These are phyloP conservation scores for Candida verbasci DNA, from an alignment of 805 yeast genomes.

Conservation along the genomic window DNA sequence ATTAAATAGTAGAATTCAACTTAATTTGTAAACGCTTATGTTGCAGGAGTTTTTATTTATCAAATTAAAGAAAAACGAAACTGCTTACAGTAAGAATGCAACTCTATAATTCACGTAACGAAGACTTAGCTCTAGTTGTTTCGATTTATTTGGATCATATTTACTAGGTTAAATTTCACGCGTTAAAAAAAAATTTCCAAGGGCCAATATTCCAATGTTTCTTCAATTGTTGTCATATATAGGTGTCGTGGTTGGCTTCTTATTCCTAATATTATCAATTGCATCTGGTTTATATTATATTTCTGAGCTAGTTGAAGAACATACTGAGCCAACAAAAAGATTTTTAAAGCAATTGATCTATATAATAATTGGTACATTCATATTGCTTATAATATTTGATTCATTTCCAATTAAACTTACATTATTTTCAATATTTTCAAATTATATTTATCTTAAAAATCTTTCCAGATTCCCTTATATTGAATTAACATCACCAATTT, in stretches of 20 bases:
- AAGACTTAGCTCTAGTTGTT: too few species aligned
- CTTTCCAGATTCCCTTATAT: constrained; percentile 81
- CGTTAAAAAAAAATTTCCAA: too few species aligned
- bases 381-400: constrained; percentile 66
- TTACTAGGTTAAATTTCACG: too few species aligned
- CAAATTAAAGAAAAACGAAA: too few species aligned
- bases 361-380: constrained; percentile 49
- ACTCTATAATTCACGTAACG: too few species aligned
- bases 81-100: too few species aligned
- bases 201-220: too few species aligned
- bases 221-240: constrained; percentile 35
- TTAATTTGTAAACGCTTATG: too few species aligned
- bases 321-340: constrained; percentile 77
- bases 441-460: constrained; percentile 72
- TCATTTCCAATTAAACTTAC: constrained; percentile 72
- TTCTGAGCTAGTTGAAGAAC: constrained; percentile 91
- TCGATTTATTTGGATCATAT: too few species aligned
- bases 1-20: too few species aligned
- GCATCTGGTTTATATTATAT: constrained; percentile 91
- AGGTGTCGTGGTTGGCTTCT: constrained; percentile 35
- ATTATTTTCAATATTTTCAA: constrained; percentile 63
- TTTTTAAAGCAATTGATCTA: constrained; percentile 62
- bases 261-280: constrained; percentile 46
- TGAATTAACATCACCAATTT: constrained; percentile 63
- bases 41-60: too few species aligned